These are phyloP conservation scores for Casuarina cunninghamiana DNA, from an alignment of 306 rosid genomes.

Conservation along the genomic window DNA sequence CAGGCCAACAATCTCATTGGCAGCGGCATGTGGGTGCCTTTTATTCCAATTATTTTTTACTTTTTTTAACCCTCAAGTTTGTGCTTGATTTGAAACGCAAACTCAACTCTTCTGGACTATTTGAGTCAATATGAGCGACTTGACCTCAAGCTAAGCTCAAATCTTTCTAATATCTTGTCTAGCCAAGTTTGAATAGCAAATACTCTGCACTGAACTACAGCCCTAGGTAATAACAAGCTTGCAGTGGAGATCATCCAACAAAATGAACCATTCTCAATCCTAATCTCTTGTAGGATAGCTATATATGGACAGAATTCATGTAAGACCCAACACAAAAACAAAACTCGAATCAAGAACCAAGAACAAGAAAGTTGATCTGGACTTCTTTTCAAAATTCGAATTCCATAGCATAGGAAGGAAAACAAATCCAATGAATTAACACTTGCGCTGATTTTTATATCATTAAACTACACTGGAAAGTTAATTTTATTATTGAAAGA, in stretches of 20 bases:
- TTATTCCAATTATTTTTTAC: too few relatives aligned
- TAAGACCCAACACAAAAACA: background rate
- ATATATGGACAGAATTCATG: background rate
- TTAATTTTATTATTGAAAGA: background rate
- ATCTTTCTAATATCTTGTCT: too few relatives aligned
- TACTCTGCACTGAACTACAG: too few relatives aligned
- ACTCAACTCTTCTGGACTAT: too few relatives aligned
- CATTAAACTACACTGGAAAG: background rate
- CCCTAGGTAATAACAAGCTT: too few relatives aligned
- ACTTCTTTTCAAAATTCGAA: background rate
- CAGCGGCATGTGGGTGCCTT: too few relatives aligned
- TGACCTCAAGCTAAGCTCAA: too few relatives aligned
- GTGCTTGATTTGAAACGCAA: too few relatives aligned
- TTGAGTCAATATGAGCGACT: too few relatives aligned
- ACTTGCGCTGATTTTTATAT: background rate
- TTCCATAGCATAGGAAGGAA: background rate
- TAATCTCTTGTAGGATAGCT: background rate
- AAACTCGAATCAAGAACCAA: conserved; percentile 2
- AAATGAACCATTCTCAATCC: background rate
- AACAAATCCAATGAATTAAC: background rate
- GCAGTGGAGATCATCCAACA: background rate
- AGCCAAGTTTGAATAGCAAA: too few relatives aligned
- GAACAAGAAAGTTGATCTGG: background rate
- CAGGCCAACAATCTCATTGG: too few relatives aligned
- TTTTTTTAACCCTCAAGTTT: too few relatives aligned